Conservation (phyloP, 2,329 filamentous ascomycete species). For the Talaromyces sp. region DNA sequence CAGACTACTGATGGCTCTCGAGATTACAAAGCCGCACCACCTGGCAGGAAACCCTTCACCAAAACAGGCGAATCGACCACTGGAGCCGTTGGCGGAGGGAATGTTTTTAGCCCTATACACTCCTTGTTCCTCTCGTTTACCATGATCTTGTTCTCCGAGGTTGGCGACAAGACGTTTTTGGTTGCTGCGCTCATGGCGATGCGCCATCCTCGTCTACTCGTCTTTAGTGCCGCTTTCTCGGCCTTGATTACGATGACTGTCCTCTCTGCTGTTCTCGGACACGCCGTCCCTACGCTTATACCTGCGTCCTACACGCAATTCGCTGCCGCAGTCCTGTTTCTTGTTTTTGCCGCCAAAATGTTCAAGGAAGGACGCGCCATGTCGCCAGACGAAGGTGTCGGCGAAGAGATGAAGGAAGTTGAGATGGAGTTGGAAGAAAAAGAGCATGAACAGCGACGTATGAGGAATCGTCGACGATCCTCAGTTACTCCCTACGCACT, state of each 20-base stretch:
- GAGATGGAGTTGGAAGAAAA: slow-evolving; percentile 92
- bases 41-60: slow-evolving; percentile 19
- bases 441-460: slow-evolving; percentile 69
- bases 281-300: slow-evolving; percentile 84
- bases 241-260: slow-evolving; percentile 93
- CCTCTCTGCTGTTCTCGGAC: slow-evolving; percentile 85
- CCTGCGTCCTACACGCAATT: slow-evolving; percentile 89
- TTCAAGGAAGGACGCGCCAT: slow-evolving; percentile 84
- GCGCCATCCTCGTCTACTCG: slow-evolving; percentile 89
- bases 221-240: slow-evolving; percentile 91
- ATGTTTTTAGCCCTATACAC: slow-evolving; percentile 72
- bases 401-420: slow-evolving; percentile 97
- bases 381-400: slow-evolving; percentile 83
- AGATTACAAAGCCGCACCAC: slow-evolving; percentile 30
- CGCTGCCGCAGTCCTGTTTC: slow-evolving; percentile 77
- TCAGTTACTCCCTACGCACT: slow-evolving; percentile 72
- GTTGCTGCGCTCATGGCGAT: slow-evolving; percentile 98
- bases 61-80: slow-evolving; percentile 26
- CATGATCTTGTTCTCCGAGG: slow-evolving; percentile 96
- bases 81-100: slow-evolving; percentile 28
- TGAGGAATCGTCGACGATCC: slow-evolving; percentile 59
- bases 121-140: slow-evolving; percentile 89
- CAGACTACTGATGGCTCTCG: slow-evolving; percentile 40
- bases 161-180: slow-evolving; percentile 98
- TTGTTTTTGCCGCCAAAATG: slow-evolving; percentile 82